phyloP scores from a whole-genome alignment of 2,329 filamentous ascomycete genomes.

The Talaromyces islandicus region DNA sequence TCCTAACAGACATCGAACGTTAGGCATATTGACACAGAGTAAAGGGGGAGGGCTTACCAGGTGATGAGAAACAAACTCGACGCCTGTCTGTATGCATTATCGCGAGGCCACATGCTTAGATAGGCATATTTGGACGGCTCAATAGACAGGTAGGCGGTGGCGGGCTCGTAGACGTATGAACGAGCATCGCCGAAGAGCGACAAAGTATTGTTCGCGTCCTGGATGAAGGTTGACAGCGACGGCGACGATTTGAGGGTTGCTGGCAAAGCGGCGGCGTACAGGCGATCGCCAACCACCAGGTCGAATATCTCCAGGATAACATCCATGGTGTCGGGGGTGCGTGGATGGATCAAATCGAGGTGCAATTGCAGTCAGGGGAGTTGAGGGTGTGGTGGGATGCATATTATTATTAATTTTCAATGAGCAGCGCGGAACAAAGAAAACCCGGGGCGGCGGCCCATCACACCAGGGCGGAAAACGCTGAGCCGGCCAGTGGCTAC shows the following conservation, averaged over 20 bases:
- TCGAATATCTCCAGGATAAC: constrained; percentile 82
- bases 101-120: constrained; percentile 68
- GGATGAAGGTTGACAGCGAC: constrained; percentile 43
- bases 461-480: constrained; percentile 13
- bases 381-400: neutral
- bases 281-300: constrained; percentile 70
- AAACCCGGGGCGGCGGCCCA: neutral
- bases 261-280: constrained; percentile 70
- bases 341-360: neutral
- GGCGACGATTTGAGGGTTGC: constrained; percentile 49
- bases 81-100: constrained; percentile 70
- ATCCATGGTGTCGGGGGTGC: constrained; percentile 66
- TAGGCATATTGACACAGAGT: neutral
- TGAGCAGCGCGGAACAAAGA: neutral
- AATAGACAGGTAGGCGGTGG: constrained; percentile 63
- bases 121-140: constrained; percentile 71
- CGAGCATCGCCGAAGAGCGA: constrained; percentile 49
- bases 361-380: neutral
- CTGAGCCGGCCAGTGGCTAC: neutral
- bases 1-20: constrained; percentile 45
- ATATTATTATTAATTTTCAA: neutral
- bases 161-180: constrained; percentile 57
- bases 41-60: constrained; percentile 52
- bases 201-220: constrained; percentile 51
- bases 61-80: constrained; percentile 76